These are phyloP conservation scores for Mariannaea sp. DNA, from an alignment of 2,329 filamentous ascomycete species.

Conservation along the genomic window DNA sequence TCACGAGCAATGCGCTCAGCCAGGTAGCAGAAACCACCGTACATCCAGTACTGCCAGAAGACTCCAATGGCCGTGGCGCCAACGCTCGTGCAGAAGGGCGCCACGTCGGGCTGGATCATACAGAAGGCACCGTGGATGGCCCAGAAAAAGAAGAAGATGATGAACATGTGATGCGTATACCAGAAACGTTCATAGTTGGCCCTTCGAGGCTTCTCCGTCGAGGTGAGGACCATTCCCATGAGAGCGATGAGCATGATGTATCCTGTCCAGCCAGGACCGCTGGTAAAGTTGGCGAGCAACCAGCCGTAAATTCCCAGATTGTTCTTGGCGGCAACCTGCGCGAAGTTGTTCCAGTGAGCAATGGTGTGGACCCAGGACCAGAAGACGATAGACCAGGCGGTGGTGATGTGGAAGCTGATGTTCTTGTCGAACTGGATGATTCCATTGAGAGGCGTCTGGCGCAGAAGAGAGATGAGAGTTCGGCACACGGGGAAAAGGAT, in stretches of 20 bases:
- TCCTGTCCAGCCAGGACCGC: conserved; percentile 83
- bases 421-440: conserved; percentile 91
- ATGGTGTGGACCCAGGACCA: conserved; percentile 87
- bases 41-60: conserved; percentile 92
- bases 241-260: conserved; percentile 82
- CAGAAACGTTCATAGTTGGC: conserved; percentile 90
- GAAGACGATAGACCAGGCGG: conserved; percentile 86
- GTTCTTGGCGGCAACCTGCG: conserved; percentile 74
- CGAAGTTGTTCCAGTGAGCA: conserved; percentile 87
- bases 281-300: conserved; percentile 75
- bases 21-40: conserved; percentile 79
- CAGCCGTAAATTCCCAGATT: conserved; percentile 79
- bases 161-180: conserved; percentile 88
- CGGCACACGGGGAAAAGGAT: conserved; percentile 83
- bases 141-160: conserved; percentile 90
- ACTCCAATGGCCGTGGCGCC: conserved; percentile 70
- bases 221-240: conserved; percentile 79
- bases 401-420: conserved; percentile 84
- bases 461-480: conserved; percentile 79
- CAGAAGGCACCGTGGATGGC: conserved; percentile 88
- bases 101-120: conserved; percentile 85
- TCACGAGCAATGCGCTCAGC: conserved; percentile 80
- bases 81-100: conserved; percentile 75
- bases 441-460: conserved; percentile 81
- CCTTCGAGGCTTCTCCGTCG: conserved; percentile 75